These are phyloP conservation scores for Anthracocystis walkeri DNA, from an alignment of 1,284 basidiomycete species.

Conservation along the genomic window DNA sequence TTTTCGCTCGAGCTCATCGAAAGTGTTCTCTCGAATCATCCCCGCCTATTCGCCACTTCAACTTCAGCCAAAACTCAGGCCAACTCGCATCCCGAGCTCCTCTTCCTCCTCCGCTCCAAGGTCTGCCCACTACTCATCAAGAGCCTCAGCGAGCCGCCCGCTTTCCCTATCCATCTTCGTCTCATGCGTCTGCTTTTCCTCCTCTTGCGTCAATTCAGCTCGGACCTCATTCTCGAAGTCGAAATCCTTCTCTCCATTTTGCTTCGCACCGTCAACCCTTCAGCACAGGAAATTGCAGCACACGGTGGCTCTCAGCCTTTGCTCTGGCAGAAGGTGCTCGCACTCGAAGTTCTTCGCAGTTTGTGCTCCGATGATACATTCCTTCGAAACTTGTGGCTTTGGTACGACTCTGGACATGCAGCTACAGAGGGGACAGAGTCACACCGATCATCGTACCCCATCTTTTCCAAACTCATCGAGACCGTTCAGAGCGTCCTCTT, in stretches of 20 bases:
- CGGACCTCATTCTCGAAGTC: conserved; percentile 72
- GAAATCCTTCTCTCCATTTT: conserved; percentile 68
- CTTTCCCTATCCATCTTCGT: conserved; percentile 88
- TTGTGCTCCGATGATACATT: conserved; percentile 62
- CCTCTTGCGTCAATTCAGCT: conserved; percentile 88
- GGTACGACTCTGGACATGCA: conserved; percentile 51
- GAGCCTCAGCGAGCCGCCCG: conserved; percentile 77
- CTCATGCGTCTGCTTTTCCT: conserved; percentile 92
- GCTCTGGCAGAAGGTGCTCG: conserved; percentile 65
- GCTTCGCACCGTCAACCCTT: conserved; percentile 47
- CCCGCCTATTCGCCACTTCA: conserved; percentile 76
- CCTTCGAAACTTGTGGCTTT: conserved; percentile 62
- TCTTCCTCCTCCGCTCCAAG: conserved; percentile 85
- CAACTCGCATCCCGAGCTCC: conserved; percentile 78
- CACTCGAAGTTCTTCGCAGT: conserved; percentile 61
- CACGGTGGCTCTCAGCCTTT: conserved; percentile 38
- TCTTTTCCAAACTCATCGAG: conserved; percentile 60
- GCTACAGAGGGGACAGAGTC: conserved; percentile 5
- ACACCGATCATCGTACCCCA: conserved; percentile 22
- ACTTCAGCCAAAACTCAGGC: background rate
- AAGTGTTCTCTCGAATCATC: conserved; percentile 94
- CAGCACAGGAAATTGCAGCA: conserved; percentile 30
- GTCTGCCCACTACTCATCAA: conserved; percentile 90
- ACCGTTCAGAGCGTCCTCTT: conserved; percentile 38
- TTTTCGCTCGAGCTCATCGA: conserved; percentile 96